Evolutionary conservation across 1,139 yeast genomes (phyloP), one percentile per base, ranked within the genome.

Genomic region (Suhomyces taliae): DNA sequence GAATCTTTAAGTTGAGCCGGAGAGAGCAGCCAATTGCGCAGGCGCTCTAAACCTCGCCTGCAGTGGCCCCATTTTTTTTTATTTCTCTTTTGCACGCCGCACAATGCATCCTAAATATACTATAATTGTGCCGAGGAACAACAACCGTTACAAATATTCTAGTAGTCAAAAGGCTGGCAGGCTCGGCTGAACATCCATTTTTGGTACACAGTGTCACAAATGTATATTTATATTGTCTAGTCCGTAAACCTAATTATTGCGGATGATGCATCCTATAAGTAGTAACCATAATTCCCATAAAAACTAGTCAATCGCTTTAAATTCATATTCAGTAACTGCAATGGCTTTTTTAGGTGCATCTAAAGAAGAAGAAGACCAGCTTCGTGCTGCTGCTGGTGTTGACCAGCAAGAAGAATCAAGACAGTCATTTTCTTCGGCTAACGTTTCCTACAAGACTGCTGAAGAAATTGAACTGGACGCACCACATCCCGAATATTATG

Each of bases 401-500:
- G 37, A 29, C 36, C 45, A 46, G 11, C 46, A 48, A 34, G 35
- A 43, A 33, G 48, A 46, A 15, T 48, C 41, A 27, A 45, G 47
- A 34, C 49, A 39, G 32, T 39, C 50, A 14, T 46, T 42, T 24
- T 43, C 47, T 24, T 40, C 50, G 8, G 54, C 61, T 10, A 50
- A 50, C 8, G 45, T 54, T 32, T 59, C 63, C 4, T 72, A 70
- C 52, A 71, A 67, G 36, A 72, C 77, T 2, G 77, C 77, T 7
- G 71, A 66, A 19, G 75, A 39, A 34, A 9, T 29, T 5, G 32
- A 29, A 2, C 9, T 29, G n/a, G 36, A 8, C n/a, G 49, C 52
- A n/a, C 49, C 48, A 15, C 45, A 34, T 32, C 44, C 44, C 9
- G 38, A 42, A 12, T 52, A 44, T 19, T 27, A 40, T 24, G 34